Percentiles rank a stretch among this genome's conserved stretches.
These are phyloP conservation scores for Metarhizium anisopliae DNA, from an alignment of 2,329 filamentous ascomycete species.

Conservation along the genomic window DNA sequence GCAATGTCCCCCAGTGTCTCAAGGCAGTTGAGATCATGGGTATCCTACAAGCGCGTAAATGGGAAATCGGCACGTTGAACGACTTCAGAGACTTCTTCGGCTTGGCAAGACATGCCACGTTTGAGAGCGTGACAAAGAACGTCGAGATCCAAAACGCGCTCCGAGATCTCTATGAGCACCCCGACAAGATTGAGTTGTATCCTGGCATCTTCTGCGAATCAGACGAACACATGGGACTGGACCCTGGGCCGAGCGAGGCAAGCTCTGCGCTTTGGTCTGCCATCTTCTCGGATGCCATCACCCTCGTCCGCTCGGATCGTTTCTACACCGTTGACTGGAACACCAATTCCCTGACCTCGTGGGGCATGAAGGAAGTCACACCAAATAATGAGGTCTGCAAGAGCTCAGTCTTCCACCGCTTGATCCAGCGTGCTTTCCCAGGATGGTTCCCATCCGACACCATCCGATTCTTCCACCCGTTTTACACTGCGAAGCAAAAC, in stretches of 20 bases:
- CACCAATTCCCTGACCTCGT: conserved; percentile 24
- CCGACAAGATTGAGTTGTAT: conserved; percentile 54
- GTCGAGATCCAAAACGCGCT: conserved; percentile 22
- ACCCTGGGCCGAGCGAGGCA: conserved; percentile 58
- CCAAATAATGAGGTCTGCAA: conserved; percentile 11
- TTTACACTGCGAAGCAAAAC: too few species aligned
- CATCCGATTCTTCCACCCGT: too few species aligned
- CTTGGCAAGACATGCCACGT: conserved; percentile 44
- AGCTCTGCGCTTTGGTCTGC: conserved; percentile 45
- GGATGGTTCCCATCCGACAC: conserved; percentile 11
- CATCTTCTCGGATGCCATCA: conserved; percentile 62
- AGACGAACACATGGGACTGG: conserved; percentile 36
- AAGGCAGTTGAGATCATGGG: conserved; percentile 50
- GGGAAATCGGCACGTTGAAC: conserved; percentile 51
- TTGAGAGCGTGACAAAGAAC: conserved; percentile 32
- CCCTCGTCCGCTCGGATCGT: conserved; percentile 58
- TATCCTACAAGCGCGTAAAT: conserved; percentile 48
- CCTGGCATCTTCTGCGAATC: conserved; percentile 44
- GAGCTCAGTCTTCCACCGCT: conserved; percentile 14
- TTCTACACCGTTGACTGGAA: conserved; percentile 49
- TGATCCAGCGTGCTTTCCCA: conserved; percentile 14
- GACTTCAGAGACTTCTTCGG: conserved; percentile 55
- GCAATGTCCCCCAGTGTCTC: conserved; percentile 47
- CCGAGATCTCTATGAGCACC: conserved; percentile 44
- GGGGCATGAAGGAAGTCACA: conserved; percentile 13